Conservation (phyloP, 768 basidiomycete genomes). For the Lactarius deliciosus region DNA sequence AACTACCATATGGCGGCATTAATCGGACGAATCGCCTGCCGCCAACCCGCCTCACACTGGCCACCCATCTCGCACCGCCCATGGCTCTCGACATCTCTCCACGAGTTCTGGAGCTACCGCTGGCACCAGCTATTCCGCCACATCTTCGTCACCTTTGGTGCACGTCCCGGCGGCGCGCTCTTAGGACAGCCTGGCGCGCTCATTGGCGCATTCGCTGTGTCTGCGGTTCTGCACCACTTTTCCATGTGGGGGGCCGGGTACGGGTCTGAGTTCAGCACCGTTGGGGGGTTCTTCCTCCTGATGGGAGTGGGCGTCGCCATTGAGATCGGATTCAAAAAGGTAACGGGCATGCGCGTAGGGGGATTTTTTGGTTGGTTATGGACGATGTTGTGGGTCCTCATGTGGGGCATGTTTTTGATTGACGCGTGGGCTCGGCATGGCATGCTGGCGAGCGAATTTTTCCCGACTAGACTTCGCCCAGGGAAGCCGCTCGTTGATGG, state of each 20-base stretch:
- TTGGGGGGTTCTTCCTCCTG: conserved; percentile 56
- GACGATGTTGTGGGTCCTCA: conserved; percentile 34
- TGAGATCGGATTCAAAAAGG: conserved; percentile 47
- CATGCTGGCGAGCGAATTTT: conserved; percentile 9
- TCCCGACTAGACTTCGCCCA: conserved; percentile 1
- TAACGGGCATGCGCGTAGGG: conserved; percentile 46
- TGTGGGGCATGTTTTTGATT: conserved; percentile 27
- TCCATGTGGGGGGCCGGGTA: conserved; percentile 59
- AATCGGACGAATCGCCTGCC: not conserved
- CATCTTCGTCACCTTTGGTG: conserved; percentile 37
- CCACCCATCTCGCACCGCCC: not conserved
- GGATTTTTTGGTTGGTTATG: conserved; percentile 55
- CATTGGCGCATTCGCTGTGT: conserved; percentile 58
- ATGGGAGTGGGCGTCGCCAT: conserved; percentile 53
- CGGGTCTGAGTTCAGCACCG: conserved; percentile 46
- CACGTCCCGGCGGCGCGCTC: conserved; percentile 37
- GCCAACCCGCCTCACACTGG: not conserved
- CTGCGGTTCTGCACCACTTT: conserved; percentile 58
- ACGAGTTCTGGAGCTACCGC: conserved; percentile 39
- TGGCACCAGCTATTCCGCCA: conserved; percentile 33
- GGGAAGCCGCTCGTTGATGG: not conserved
- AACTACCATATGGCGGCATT: conserved; percentile 32
- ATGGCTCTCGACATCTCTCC: conserved; percentile 36
- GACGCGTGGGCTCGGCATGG: conserved; percentile 20
- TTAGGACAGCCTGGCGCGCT: conserved; percentile 32